phyloP scores from a whole-genome alignment of 441 rosid species.

The Sinapis alba region DNA sequence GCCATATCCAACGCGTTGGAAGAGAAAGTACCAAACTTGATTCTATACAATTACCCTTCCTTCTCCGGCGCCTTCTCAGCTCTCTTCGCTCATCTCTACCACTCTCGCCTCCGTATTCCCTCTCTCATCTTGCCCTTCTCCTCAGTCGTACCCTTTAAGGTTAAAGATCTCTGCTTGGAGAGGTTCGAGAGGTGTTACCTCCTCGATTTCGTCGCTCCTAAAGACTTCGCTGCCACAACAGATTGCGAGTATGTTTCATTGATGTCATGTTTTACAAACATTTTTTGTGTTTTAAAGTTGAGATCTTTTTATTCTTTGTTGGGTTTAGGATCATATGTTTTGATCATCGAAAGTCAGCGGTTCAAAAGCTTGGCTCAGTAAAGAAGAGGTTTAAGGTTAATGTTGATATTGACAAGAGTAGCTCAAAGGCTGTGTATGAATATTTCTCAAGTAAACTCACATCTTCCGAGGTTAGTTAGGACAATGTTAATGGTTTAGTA shows the following conservation, averaged over 20 bases:
- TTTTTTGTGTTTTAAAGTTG: not conserved
- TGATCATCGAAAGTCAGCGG: conserved; percentile 68
- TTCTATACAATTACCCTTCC: conserved; percentile 78
- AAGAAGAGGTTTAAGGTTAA: conserved; percentile 41
- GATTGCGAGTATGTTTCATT: conserved; percentile 59
- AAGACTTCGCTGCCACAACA: conserved; percentile 47
- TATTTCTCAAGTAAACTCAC: conserved; percentile 62
- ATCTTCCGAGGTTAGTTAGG: conserved; percentile 50
- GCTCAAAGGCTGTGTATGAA: conserved; percentile 63
- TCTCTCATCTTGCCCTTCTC: conserved; percentile 78
- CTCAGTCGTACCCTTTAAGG: conserved; percentile 65
- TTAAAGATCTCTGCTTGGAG: conserved; percentile 58
- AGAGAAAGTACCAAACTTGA: conserved; percentile 56
- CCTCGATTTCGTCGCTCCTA: conserved; percentile 68
- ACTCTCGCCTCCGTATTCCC: conserved; percentile 56
- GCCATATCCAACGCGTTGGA: conserved; percentile 60
- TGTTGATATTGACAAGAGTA: conserved; percentile 65
- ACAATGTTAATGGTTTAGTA: not conserved
- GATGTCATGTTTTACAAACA: not conserved
- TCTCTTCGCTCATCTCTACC: conserved; percentile 74
- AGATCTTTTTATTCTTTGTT: not conserved
- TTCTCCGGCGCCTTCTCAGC: conserved; percentile 85
- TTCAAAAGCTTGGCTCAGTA: conserved; percentile 32
- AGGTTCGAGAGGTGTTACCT: conserved; percentile 70
- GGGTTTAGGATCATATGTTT: conserved; percentile 63